Evolutionary conservation across 192 early-diverging fungal species (phyloP).

Genomic region (Backusella liffmaniae): DNA sequence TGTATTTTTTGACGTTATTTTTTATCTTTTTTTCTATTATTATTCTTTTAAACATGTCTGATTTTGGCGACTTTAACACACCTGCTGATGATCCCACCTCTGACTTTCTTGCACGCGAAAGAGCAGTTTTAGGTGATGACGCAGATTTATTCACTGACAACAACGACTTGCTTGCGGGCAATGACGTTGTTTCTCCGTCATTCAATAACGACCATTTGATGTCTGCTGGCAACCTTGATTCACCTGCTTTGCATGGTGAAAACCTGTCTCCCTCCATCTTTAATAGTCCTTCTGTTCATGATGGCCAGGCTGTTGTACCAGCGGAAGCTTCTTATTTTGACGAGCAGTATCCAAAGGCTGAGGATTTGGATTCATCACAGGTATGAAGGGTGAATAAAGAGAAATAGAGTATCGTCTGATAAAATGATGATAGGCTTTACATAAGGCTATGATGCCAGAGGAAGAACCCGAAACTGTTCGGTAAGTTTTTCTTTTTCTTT

Average conservation of each 20-base stretch:
- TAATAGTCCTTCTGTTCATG: background rate
- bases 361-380: conserved; percentile 38
- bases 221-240: background rate
- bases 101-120: conserved; percentile 77
- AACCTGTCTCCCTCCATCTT: conserved; percentile 3
- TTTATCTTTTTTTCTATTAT: background rate
- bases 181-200: background rate
- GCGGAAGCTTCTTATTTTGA: conserved; percentile 30
- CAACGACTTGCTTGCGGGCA: background rate
- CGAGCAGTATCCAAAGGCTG: conserved; percentile 29
- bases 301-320: background rate
- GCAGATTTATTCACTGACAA: conserved; percentile 57
- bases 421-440: conserved; percentile 14
- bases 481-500: conserved; percentile 24
- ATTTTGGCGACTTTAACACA: conserved; percentile 42
- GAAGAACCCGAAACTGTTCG: conserved; percentile 39
- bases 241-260: conserved; percentile 2
- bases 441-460: conserved; percentile 34
- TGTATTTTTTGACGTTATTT: background rate
- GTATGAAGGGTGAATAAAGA: background rate
- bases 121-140: conserved; percentile 67
- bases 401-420: no score
- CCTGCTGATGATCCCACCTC: conserved; percentile 61
- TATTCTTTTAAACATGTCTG: conserved; percentile 30
- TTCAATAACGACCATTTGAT: background rate